These are phyloP conservation scores for Kwoniella mangroviensis DNA, from an alignment of 768 basidiomycete genomes.

Conservation along the genomic window DNA sequence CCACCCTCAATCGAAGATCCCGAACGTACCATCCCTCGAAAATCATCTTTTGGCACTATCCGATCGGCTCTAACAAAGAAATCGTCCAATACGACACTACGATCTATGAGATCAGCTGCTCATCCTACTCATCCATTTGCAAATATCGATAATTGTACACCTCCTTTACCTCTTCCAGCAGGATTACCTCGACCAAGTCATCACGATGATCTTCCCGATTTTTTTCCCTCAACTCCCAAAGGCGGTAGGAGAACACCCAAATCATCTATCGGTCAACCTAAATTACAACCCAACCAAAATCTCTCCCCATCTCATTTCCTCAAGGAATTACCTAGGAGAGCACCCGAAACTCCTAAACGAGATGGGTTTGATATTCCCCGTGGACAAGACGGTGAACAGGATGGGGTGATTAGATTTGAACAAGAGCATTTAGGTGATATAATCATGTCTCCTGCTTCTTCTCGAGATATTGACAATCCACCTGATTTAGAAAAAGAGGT, in stretches of 20 bases:
- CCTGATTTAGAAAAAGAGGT: constrained; percentile 5
- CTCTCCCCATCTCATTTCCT: constrained; percentile 36
- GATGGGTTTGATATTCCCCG: constrained; percentile 10
- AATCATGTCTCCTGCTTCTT: background rate
- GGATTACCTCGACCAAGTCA: constrained; percentile 4
- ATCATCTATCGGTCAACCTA: constrained; percentile 44
- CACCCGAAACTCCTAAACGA: constrained; percentile 39
- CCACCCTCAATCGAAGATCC: constrained; percentile 10
- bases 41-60: constrained; percentile 43
- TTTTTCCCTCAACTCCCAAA: constrained; percentile 33
- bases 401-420: constrained; percentile 16
- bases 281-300: constrained; percentile 10
- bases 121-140: constrained; percentile 8
- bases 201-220: constrained; percentile 18
- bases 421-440: constrained; percentile 20
- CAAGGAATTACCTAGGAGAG: constrained; percentile 31
- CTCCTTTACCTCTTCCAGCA: constrained; percentile 24
- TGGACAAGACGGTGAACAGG: background rate
- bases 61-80: constrained; percentile 43
- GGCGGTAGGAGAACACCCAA: constrained; percentile 28
- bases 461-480: background rate
- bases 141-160: constrained; percentile 20
- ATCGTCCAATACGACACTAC: constrained; percentile 42
- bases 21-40: constrained; percentile 21
- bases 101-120: constrained; percentile 29